Evolutionary conservation across 768 basidiomycete genomes (phyloP).

Genomic region (Termitomyces sp.): DNA sequence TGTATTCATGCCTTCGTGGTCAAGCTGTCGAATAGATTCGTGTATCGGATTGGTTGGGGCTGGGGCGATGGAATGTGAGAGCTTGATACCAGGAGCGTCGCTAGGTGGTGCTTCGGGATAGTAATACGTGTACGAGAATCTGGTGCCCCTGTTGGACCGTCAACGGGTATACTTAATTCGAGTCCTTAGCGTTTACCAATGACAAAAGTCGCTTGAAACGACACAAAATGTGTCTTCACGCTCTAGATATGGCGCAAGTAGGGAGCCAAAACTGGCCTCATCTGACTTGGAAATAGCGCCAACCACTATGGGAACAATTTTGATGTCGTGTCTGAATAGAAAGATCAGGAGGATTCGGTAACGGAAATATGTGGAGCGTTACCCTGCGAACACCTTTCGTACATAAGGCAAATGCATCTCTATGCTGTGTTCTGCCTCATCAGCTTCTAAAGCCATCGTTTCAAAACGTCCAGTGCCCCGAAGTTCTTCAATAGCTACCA

Average conservation of each 20-base stretch:
- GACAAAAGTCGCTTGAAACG: constrained; percentile 96
- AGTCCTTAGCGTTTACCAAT: constrained; percentile 62
- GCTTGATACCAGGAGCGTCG: constrained; percentile 43
- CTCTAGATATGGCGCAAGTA: constrained; percentile 80
- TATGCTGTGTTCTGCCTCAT: constrained; percentile 95
- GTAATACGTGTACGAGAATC: constrained; percentile 88
- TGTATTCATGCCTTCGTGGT: constrained; percentile 82
- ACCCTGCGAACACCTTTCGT: constrained; percentile 83
- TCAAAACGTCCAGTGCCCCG: constrained; percentile 66
- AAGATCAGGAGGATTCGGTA: neutral
- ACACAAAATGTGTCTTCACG: constrained; percentile 83
- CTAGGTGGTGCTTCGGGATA: constrained; percentile 62
- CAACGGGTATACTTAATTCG: neutral
- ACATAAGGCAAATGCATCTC: constrained; percentile 98
- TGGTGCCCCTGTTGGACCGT: constrained; percentile 55
- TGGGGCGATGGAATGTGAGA: constrained; percentile 44
- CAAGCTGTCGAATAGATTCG: constrained; percentile 78
- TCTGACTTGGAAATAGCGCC: constrained; percentile 64
- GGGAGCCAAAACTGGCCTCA: constrained; percentile 62
- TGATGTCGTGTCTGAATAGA: constrained; percentile 60
- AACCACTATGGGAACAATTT: constrained; percentile 87
- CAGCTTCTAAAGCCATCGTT: constrained; percentile 60
- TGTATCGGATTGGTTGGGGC: constrained; percentile 66
- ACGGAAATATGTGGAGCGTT: constrained; percentile 14
- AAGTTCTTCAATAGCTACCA: constrained; percentile 66